Evolutionary conservation across 75 land plant species (phyloP).

Genomic region (Adiantum capillusveneris): DNA sequence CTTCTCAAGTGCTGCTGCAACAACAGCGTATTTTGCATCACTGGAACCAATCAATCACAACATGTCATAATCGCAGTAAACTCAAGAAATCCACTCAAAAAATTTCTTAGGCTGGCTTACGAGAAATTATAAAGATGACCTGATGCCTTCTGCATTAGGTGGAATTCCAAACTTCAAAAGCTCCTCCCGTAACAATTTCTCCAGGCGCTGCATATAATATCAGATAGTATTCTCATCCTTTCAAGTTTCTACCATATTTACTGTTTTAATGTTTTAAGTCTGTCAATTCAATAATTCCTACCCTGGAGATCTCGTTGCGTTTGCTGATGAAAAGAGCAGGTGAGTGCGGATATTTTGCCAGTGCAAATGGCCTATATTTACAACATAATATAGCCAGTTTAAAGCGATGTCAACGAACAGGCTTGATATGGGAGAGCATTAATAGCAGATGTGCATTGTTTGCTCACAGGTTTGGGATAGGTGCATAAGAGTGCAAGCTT

Average conservation of each 20-base stretch:
- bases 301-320: conserved; percentile 13
- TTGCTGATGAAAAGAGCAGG: conserved; percentile 9
- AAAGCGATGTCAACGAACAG: no score
- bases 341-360: conserved; percentile 29
- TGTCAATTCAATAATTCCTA: not conserved
- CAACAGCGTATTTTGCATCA: conserved; percentile 23
- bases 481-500: conserved; percentile 30
- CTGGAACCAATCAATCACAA: conserved; percentile 8
- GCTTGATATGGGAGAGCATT: no score
- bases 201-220: conserved; percentile 15
- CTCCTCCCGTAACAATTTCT: conserved; percentile 18
- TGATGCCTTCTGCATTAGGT: conserved; percentile 24
- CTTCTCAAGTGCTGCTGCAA: conserved; percentile 20
- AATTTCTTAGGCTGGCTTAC: no score
- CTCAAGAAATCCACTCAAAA: no score
- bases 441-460: no score
- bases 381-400: not conserved
- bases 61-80: not conserved
- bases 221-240: no score
- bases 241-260: no score
- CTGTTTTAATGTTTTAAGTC: no score
- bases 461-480: conserved; percentile 20
- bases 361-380: conserved; percentile 26
- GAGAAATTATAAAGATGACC: conserved; percentile 7
- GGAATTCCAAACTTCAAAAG: conserved; percentile 31